phyloP scores from a whole-genome alignment of 306 rosid genomes.

The Castanopsis chinensis region DNA sequence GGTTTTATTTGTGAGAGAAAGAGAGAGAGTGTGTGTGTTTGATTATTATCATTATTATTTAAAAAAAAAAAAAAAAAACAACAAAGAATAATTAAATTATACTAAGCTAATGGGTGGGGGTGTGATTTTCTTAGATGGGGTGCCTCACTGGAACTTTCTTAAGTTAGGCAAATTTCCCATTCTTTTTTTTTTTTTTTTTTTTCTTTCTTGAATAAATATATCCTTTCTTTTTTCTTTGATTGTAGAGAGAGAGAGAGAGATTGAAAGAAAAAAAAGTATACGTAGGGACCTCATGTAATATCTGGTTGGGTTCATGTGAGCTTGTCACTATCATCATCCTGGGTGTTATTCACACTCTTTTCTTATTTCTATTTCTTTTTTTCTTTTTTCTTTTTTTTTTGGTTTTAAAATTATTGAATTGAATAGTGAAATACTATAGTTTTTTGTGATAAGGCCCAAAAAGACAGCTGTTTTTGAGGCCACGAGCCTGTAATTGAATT shows the following conservation, averaged over 20 bases:
- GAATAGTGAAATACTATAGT: not conserved
- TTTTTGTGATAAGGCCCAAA: constrained; percentile 19
- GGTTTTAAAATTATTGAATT: not conserved
- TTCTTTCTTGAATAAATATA: constrained; percentile 2
- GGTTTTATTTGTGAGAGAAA: not conserved
- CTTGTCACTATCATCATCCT: constrained; percentile 46
- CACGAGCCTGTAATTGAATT: constrained; percentile 36
- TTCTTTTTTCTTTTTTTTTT: not conserved
- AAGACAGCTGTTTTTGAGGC: constrained; percentile 46
- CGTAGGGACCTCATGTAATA: constrained; percentile 48
- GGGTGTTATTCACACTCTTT: constrained; percentile 20
- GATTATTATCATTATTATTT: too few species aligned
- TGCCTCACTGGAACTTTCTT: constrained; percentile 30
- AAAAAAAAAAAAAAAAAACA: too few species aligned
- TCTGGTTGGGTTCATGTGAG: constrained; percentile 58
- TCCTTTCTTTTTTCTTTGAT: not conserved
- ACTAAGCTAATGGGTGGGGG: not conserved
- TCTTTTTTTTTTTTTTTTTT: not conserved
- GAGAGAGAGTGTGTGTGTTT: not conserved
- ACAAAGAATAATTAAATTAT: not conserved
- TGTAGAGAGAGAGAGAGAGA: constrained; percentile 4
- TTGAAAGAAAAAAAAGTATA: constrained; percentile 20
- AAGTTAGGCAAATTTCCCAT: constrained; percentile 4
- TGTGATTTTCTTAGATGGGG: constrained; percentile 11
- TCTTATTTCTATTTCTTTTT: not conserved